Percentiles rank a stretch among this genome's conserved stretches.
These are phyloP conservation scores for Calocybe cyanea DNA, from an alignment of 768 basidiomycete genomes.

Conservation along the genomic window DNA sequence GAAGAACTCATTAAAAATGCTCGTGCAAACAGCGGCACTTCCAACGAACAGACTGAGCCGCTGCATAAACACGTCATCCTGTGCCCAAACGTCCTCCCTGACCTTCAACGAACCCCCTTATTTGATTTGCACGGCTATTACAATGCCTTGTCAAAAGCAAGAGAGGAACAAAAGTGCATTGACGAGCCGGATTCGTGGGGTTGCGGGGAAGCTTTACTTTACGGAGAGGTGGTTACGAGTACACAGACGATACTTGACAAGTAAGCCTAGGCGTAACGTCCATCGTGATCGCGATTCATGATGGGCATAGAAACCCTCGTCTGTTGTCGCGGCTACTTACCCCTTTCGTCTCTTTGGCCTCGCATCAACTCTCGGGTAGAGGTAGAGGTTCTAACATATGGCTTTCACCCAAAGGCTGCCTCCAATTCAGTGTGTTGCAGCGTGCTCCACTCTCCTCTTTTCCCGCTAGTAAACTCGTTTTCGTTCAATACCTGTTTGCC, in stretches of 20 bases:
- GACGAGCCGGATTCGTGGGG: conserved; percentile 37
- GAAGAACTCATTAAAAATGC: conserved; percentile 25
- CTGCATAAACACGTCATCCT: conserved; percentile 54
- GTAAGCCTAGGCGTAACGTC: conserved; percentile 40
- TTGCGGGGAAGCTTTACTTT: conserved; percentile 76
- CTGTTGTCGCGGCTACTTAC: conserved; percentile 67
- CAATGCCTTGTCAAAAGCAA: conserved; percentile 37
- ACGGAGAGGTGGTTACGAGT: conserved; percentile 87
- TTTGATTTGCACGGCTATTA: conserved; percentile 71
- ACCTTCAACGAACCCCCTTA: conserved; percentile 55
- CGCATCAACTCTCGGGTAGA: conserved; percentile 82
- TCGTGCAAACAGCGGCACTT: conserved; percentile 16
- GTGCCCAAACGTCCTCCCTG: conserved; percentile 47
- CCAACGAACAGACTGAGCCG: conserved; percentile 27
- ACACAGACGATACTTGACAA: conserved; percentile 94
- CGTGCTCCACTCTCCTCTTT: conserved; percentile 50
- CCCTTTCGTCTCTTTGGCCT: conserved; percentile 80
- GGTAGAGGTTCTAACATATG: conserved; percentile 88
- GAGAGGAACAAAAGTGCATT: conserved; percentile 21
- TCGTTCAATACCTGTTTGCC: conserved; percentile 89
- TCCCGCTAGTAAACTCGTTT: conserved; percentile 71
- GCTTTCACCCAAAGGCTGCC: conserved; percentile 89
- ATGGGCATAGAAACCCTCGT: conserved; percentile 60
- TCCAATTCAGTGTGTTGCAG: conserved; percentile 77
- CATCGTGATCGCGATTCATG: not conserved